Base-by-base conservation (phyloP, 192 early-diverging fungal species). In the Backusella mclennaniae region DNA sequence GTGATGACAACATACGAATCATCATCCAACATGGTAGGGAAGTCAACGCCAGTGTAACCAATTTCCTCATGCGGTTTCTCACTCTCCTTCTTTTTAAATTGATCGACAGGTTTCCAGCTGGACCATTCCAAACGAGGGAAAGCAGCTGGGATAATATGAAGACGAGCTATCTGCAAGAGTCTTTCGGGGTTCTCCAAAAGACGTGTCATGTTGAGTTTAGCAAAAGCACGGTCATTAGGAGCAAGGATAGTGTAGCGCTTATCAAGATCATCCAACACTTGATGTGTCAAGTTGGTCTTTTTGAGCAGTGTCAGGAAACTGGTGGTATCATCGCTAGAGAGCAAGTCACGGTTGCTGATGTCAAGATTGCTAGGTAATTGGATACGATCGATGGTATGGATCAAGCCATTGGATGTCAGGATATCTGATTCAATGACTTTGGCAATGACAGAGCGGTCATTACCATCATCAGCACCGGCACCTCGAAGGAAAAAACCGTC, bases 71-170 rank as follows among this genome's bases (percentile, higher is more conserved):
- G 42, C 1, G 66, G 21, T 2, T 72, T 44, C 7, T 14, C 63
- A 41, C 42, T 19, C 6, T 70, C 53, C 19, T 21, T 44, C 35
- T 74, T 38, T 29, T 74, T 68, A 12, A 69, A 38, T 35, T 52
- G 39, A 14, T 35, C 31, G 2, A 39, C 6, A 19, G 17, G 29
- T 23, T 35, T 35, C 29, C 35, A 49, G 19, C 17, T 66, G 6
- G 26, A 69, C 35, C 44, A 41, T 11, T 39, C 35, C 26, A 73
- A 15, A 14, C 63, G 59, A 70, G 78, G 74, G 11, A 82, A 78
- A 4, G 69, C 23, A 0, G 6, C 71, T 23, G 91, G 92, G 7
- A 94, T 83, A 1, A 94, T 83, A 80, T 94, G 93, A 36, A 92
- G 77, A 31, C 87, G 83, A 12, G 90, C 84, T 2, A 92, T 75